Evolutionary conservation across 73 alveolate genomes (phyloP).

Genomic region (Stentor coeruleus): DNA sequence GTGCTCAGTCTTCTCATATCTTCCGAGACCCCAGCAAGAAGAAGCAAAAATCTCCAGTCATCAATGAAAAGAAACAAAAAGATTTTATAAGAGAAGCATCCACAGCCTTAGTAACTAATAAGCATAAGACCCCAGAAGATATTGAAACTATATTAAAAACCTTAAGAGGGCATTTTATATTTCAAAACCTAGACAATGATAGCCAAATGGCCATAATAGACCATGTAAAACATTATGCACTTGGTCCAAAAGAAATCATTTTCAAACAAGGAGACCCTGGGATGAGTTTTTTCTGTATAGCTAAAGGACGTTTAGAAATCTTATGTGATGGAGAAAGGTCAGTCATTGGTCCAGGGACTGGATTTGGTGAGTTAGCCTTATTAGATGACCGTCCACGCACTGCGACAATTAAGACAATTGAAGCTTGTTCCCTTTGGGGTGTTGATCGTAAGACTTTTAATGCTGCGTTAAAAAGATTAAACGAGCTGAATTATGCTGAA

Average conservation of each 20-base stretch:
- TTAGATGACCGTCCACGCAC: background rate
- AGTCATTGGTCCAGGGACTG: constrained; percentile 2
- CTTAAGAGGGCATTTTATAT: background rate
- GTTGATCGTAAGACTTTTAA: constrained; percentile 27
- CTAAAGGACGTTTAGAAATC: constrained; percentile 8
- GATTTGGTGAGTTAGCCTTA: constrained; percentile 27
- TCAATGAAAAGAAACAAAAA: background rate
- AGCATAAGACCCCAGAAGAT: background rate
- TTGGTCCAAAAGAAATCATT: constrained; percentile 19
- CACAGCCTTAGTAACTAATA: background rate
- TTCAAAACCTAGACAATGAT: constrained; percentile 5
- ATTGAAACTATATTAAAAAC: background rate
- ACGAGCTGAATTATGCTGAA: background rate
- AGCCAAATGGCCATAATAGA: background rate
- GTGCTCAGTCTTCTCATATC: background rate
- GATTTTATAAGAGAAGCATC: background rate
- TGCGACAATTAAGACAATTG: constrained; percentile 23
- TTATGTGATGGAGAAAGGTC: background rate
- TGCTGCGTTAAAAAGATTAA: background rate
- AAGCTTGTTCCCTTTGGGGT: constrained; percentile 19
- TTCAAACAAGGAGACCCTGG: constrained; percentile 18
- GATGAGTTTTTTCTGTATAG: background rate
- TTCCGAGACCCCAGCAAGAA: background rate
- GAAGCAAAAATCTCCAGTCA: constrained; percentile 15
- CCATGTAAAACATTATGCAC: background rate